A percentile compares a stretch with the other conserved stretches of the same genome.
Evolutionary conservation across 257 asterid genomes (phyloP).

Genomic region (Solanum boliviense): DNA sequence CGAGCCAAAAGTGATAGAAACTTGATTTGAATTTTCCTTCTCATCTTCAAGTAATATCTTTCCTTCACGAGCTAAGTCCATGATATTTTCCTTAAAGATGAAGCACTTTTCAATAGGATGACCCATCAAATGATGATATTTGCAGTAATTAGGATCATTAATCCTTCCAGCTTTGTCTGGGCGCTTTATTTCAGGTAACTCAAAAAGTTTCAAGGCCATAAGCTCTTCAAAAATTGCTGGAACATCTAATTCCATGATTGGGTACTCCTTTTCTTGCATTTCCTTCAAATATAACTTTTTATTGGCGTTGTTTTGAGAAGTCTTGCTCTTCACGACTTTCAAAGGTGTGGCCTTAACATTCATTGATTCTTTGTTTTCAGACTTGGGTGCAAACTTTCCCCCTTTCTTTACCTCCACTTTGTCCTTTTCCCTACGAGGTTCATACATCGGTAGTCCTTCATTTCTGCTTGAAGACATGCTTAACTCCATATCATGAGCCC

Average conservation of each 20-base stretch:
- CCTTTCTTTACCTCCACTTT: too few relatives aligned
- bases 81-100: not conserved
- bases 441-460: not conserved
- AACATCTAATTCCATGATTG: not conserved
- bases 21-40: not conserved
- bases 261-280: not conserved
- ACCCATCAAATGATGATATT: not conserved
- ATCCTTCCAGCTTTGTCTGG: too few relatives aligned
- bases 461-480: not conserved
- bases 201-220: not conserved
- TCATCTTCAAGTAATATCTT: not conserved
- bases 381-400: not conserved
- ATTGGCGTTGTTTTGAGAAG: accelerated
- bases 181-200: not conserved
- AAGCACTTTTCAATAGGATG: not conserved
- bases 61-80: not conserved
- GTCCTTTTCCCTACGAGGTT: not conserved
- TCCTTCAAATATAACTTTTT: not conserved
- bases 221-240: not conserved
- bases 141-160: not conserved
- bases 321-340: not conserved
- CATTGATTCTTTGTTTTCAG: not conserved
- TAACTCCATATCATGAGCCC: not conserved
- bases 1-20: not conserved
- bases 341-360: not conserved